Evolutionary conservation across 371 early-diverging fungal species (phyloP).

Genomic region (Saksenaea vasiformis): DNA sequence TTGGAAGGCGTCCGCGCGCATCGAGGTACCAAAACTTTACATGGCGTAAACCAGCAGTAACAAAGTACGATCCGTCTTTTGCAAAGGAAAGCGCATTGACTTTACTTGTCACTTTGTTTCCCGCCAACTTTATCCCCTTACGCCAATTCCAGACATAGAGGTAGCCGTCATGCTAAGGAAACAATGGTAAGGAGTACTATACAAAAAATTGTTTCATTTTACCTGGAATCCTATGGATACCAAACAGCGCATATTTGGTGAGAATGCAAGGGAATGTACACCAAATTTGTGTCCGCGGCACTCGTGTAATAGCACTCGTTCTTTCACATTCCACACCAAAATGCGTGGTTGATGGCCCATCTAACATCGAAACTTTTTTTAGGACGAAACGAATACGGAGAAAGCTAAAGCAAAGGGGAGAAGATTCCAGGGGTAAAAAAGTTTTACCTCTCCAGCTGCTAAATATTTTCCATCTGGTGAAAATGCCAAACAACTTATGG

Average conservation of each 20-base stretch:
- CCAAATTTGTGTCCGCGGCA: constrained; percentile 83
- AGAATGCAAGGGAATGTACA: constrained; percentile 69
- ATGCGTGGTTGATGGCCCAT: constrained; percentile 84
- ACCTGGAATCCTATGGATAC: constrained; percentile 87
- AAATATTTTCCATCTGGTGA: constrained; percentile 78
- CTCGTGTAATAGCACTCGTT: constrained; percentile 58
- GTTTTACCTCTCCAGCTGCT: constrained; percentile 78
- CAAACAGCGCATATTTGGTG: constrained; percentile 71
- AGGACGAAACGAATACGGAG: background rate
- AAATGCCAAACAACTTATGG: constrained; percentile 77
- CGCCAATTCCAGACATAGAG: constrained; percentile 86
- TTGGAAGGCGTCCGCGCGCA: constrained; percentile 41
- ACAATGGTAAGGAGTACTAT: constrained; percentile 5
- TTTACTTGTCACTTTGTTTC: constrained; percentile 69
- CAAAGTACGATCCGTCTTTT: constrained; percentile 69
- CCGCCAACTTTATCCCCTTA: constrained; percentile 65
- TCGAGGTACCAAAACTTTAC: constrained; percentile 84
- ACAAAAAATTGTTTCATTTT: constrained; percentile 9
- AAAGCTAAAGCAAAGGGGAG: background rate
- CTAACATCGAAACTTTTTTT: constrained; percentile 34
- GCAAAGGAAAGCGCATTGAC: constrained; percentile 70
- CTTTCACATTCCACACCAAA: constrained; percentile 71
- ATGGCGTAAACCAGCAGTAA: constrained; percentile 80
- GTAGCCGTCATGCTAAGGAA: constrained; percentile 76
- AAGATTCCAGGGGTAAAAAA: background rate